Percentiles rank a stretch among this genome's conserved stretches.
Conservation (phyloP, 192 early-diverging fungal genomes). For the Gonapodya prolifera region DNA sequence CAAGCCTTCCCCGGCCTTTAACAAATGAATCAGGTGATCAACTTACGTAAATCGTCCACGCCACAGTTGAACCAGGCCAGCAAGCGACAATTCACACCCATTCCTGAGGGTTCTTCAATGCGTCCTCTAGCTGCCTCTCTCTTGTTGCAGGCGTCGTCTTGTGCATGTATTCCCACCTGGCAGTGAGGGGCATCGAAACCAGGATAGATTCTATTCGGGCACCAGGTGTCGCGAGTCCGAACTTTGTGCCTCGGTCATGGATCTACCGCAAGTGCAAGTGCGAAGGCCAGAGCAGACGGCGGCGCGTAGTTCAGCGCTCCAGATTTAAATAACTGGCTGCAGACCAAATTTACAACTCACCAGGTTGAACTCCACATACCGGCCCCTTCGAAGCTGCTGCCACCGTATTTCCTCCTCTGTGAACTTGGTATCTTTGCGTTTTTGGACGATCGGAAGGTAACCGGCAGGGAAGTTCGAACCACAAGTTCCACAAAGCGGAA, state of each 20-base stretch:
- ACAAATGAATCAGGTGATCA: too few relatives aligned
- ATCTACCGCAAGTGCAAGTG: constrained; percentile 11
- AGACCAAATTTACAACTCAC: constrained; percentile 23
- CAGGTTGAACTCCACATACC: constrained; percentile 97
- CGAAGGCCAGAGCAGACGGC: not conserved
- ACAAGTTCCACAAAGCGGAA: constrained; percentile 75
- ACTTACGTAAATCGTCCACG: too few relatives aligned
- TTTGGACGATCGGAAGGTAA: constrained; percentile 78
- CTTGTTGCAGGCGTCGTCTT: constrained; percentile 47
- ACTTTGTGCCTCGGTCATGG: constrained; percentile 95
- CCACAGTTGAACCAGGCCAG: too few relatives aligned
- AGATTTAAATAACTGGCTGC: not conserved
- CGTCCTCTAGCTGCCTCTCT: constrained; percentile 64
- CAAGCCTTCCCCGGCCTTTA: too few relatives aligned
- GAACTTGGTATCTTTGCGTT: constrained; percentile 66
- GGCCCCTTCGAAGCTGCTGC: constrained; percentile 90
- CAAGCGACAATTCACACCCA: constrained; percentile 66
- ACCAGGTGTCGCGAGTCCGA: constrained; percentile 90
- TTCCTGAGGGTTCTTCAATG: constrained; percentile 62
- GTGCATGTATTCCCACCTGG: constrained; percentile 92
- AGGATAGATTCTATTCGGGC: constrained; percentile 91
- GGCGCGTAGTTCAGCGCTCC: too few relatives aligned
- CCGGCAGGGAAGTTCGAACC: constrained; percentile 68
- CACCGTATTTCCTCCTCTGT: constrained; percentile 67
- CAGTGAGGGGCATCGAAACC: constrained; percentile 84